These are phyloP conservation scores for Escallonia herrerae DNA, from an alignment of 129 eudicot genomes.

Conservation along the genomic window DNA sequence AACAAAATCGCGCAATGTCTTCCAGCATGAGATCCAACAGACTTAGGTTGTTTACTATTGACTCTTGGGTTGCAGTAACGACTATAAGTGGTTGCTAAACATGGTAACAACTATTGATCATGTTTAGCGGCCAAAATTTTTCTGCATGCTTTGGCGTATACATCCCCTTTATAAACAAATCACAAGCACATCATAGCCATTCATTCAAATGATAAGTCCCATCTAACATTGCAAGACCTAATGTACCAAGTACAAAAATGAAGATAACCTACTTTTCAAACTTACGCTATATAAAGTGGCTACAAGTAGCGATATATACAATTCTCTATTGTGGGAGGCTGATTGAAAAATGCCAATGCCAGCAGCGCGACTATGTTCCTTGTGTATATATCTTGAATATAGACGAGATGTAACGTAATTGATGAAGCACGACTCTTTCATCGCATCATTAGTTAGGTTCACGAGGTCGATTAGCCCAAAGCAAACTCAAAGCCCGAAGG, in stretches of 20 bases:
- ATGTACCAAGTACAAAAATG: background rate
- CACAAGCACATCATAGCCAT: background rate
- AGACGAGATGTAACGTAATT: background rate
- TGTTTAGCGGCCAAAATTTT: too few species aligned
- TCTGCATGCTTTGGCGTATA: background rate
- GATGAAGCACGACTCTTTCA: background rate
- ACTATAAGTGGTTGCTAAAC: too few species aligned
- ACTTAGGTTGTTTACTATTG: too few species aligned
- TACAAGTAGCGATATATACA: constrained; percentile 25
- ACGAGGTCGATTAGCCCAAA: constrained; percentile 55
- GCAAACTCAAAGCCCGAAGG: constrained; percentile 61
- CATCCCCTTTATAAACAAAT: background rate
- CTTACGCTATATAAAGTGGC: constrained; percentile 15
- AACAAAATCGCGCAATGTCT: too few species aligned
- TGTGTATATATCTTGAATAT: constrained; percentile 10
- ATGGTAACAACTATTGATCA: too few species aligned
- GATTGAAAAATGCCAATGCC: constrained; percentile 18
- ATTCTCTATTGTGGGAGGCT: constrained; percentile 49
- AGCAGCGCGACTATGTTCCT: constrained; percentile 8
- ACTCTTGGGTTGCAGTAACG: too few species aligned
- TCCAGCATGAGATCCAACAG: too few species aligned
- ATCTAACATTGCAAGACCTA: background rate
- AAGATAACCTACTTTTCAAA: constrained; percentile 4
- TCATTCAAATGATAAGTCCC: background rate
- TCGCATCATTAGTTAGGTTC: constrained; percentile 30